These are phyloP conservation scores for Knoxdaviesia capensis DNA, from an alignment of 2,329 filamentous ascomycete genomes.

Conservation along the genomic window DNA sequence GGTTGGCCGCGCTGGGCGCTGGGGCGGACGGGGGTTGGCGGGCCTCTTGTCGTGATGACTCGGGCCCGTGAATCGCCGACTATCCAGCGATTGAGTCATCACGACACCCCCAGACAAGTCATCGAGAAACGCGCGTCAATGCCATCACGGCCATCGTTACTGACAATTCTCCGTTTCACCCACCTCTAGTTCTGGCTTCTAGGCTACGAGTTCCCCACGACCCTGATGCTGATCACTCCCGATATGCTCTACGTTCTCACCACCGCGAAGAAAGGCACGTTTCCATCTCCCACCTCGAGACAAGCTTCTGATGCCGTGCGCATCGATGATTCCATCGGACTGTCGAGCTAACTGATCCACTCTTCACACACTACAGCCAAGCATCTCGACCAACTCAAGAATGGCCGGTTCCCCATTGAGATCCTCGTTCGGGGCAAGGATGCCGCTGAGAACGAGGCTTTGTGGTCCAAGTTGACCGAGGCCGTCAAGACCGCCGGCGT, in stretches of 20 bases:
- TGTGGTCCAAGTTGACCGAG: conserved; percentile 67
- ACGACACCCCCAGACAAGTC: too few species aligned
- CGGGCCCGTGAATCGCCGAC: too few species aligned
- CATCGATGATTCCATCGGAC: conserved; percentile 6
- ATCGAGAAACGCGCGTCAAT: too few species aligned
- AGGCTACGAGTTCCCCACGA: conserved; percentile 95
- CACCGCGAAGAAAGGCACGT: conserved; percentile 86
- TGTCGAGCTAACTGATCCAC: conserved; percentile 9
- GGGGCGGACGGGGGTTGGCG: too few species aligned
- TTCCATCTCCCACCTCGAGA: not conserved
- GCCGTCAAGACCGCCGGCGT: conserved; percentile 76
- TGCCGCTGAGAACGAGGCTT: conserved; percentile 73
- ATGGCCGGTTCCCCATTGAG: conserved; percentile 81
- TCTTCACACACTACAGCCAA: conserved; percentile 38
- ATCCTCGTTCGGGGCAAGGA: conserved; percentile 86
- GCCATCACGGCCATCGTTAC: too few species aligned
- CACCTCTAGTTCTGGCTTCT: conserved; percentile 74
- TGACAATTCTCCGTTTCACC: too few species aligned
- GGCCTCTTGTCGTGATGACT: too few species aligned
- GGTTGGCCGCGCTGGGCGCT: too few species aligned
- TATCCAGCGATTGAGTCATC: too few species aligned
- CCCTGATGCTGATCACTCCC: conserved; percentile 75
- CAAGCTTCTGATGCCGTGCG: conserved; percentile 3
- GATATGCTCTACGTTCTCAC: conserved; percentile 85
- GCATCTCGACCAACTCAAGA: conserved; percentile 79